phyloP scores from a whole-genome alignment of 2,329 filamentous ascomycete genomes.

The Furcasterigmium furcatum region DNA sequence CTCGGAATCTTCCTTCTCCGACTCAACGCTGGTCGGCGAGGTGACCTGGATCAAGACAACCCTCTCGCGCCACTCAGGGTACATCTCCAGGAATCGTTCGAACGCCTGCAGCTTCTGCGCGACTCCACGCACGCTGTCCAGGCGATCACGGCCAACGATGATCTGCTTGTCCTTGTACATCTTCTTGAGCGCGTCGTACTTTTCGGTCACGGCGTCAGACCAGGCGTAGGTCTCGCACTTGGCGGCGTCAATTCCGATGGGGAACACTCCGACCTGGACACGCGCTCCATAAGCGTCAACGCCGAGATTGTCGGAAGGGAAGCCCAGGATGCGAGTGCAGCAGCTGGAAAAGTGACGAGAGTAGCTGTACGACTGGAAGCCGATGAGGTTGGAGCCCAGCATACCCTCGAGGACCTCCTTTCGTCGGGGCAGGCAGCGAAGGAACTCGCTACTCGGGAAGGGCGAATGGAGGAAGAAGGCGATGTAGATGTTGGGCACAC shows the following conservation, averaged over 20 bases:
- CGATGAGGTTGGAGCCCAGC: slow-evolving; percentile 86
- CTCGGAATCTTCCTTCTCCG: slow-evolving; percentile 67
- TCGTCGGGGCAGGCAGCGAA: slow-evolving; percentile 81
- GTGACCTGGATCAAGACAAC: slow-evolving; percentile 95
- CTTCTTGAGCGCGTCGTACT: slow-evolving; percentile 69
- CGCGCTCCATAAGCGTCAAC: slow-evolving; percentile 87
- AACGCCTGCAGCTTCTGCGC: slow-evolving; percentile 96
- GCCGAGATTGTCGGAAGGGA: slow-evolving; percentile 78
- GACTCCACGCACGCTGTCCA: slow-evolving; percentile 89
- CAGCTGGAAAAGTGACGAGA: slow-evolving; percentile 93
- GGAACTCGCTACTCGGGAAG: slow-evolving; percentile 94
- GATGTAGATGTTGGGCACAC: slow-evolving; percentile 85
- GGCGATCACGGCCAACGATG: slow-evolving; percentile 89
- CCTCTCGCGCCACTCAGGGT: slow-evolving; percentile 88
- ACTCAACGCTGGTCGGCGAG: slow-evolving; percentile 77
- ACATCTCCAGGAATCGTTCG: slow-evolving; percentile 84
- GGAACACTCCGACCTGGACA: slow-evolving; percentile 89
- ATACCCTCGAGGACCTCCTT: slow-evolving; percentile 91
- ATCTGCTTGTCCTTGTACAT: slow-evolving; percentile 89
- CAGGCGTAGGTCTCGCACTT: slow-evolving; percentile 76
- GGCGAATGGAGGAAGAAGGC: slow-evolving; percentile 93
- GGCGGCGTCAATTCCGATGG: slow-evolving; percentile 88
- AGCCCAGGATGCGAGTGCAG: slow-evolving; percentile 87
- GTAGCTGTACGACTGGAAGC: slow-evolving; percentile 94
- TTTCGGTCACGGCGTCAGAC: slow-evolving; percentile 64